Conservation (phyloP, 1,139 yeast species). For the Blastobotrys aristatus region DNA sequence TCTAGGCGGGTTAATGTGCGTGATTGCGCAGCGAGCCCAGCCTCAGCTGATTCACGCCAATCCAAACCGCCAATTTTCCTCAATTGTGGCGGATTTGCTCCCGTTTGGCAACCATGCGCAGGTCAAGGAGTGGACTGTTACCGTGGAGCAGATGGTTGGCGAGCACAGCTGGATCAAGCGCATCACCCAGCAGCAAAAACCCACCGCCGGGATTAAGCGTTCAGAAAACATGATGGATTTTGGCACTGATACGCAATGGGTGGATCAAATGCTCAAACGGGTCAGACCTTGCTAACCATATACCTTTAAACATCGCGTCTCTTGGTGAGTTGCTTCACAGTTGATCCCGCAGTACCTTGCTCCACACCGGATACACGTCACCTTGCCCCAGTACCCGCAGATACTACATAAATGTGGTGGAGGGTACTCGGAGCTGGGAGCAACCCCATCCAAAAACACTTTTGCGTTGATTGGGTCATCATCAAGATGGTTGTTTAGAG, state of each 20-base stretch:
- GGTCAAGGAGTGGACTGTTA: slow-evolving; percentile 10
- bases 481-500: slow-evolving; percentile 38
- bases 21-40: slow-evolving; percentile 31
- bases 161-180: slow-evolving; percentile 35
- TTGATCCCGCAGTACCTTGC: slow-evolving; percentile 35
- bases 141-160: slow-evolving; percentile 28
- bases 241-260: slow-evolving; percentile 4
- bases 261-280: background rate
- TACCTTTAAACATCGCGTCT: slow-evolving; percentile 38
- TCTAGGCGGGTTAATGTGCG: slow-evolving; percentile 32
- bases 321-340: slow-evolving; percentile 39
- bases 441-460: slow-evolving; percentile 29
- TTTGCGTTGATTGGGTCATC: slow-evolving; percentile 37
- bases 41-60: slow-evolving; percentile 24
- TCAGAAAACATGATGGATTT: slow-evolving; percentile 8
- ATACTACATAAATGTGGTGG: slow-evolving; percentile 36
- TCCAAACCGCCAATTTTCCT: slow-evolving; percentile 10
- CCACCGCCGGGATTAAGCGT: background rate
- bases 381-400: slow-evolving; percentile 40
- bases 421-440: slow-evolving; percentile 35
- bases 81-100: slow-evolving; percentile 11
- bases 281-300: slow-evolving; percentile 19
- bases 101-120: slow-evolving; percentile 11
- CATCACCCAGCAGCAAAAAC: slow-evolving; percentile 20
- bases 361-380: slow-evolving; percentile 38